Evolutionary conservation across 345 rosid species (phyloP), one percentile per base, ranked within the genome.

Genomic region (Cardiospermum halicacabum): DNA sequence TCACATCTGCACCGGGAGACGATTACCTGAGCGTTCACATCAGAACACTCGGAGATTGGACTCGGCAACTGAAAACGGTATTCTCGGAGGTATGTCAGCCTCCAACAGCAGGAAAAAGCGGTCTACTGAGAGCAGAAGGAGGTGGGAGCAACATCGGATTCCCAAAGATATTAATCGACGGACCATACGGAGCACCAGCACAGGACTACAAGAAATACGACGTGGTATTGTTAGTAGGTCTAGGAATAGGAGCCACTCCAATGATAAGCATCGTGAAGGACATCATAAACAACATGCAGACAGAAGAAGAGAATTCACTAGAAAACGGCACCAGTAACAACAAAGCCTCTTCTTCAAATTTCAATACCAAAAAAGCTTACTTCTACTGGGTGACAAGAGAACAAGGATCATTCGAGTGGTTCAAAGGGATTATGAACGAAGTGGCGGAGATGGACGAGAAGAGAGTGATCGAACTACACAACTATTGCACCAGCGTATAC

Each of bases 361-460:
- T 91, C 80, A 85, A 42, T 75, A 85, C 92, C 6, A 73, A 55
- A 32, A 89, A 85, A 65, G 96, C 98, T 11, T 92, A 89, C 74
- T 92, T 89, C 85, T 92, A 92, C 11, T 92, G 96, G 96, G 96
- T 89, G 30, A 92, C 98, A 1, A 64, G 96, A 10, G 98, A 92
- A 18, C 98, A 92, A 56, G 98, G 98, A 11, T 92, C 98, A 4
- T 92, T 89, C 69, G 96, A 92, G 56, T 92, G 98, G 98, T 92
- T 92, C 72, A 92, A 89, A 67, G 96, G 94, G 54, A 81, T 92
- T 28, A 92, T 92, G 98, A 76, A 89, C 26, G 98, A 92, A 73
- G 92, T 89, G n/a, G 80, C 96, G 0, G 96, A 87, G 55, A 68
- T 85, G 87, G 94, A 89, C 36, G 87, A 92, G 62, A 78, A 75